Evolutionary conservation across 140 eudicot species (phyloP).

Genomic region (Cichorium intybus): DNA sequence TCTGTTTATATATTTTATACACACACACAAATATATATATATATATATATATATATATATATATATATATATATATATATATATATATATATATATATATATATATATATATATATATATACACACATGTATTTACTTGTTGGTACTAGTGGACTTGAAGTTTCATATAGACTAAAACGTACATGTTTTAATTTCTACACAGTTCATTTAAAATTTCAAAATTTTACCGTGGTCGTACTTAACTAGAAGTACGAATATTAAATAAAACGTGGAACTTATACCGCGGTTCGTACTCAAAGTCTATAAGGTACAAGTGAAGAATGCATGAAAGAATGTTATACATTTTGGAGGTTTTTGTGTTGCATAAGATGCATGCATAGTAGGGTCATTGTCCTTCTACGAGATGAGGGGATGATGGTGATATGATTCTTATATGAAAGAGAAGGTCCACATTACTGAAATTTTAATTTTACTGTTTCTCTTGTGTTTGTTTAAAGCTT

Average conservation of each 20-base stretch:
- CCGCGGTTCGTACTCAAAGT: neutral
- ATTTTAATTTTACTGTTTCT: conserved; percentile 9
- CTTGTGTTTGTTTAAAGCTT: conserved; percentile 12
- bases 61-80: neutral
- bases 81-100: too few species aligned
- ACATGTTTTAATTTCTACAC: neutral
- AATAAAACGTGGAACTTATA: neutral
- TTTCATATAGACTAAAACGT: neutral
- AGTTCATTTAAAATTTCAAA: too few species aligned
- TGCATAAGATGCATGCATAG: conserved; percentile 29
- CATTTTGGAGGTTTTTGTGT: conserved; percentile 29
- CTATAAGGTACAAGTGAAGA: conserved; percentile 4
- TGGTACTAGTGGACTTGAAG: neutral
- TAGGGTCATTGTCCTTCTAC: conserved; percentile 30
- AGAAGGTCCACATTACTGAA: conserved; percentile 28
- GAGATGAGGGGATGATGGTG: conserved; percentile 26
- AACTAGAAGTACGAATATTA: neutral
- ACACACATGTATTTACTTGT: neutral
- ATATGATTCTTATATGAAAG: conserved; percentile 29
- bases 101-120: too few species aligned
- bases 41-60: neutral
- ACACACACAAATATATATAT: neutral
- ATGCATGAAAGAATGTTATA: conserved; percentile 16
- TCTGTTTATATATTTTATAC: neutral
- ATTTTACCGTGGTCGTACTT: neutral